Percentiles rank a stretch among this genome's conserved stretches.
Evolutionary conservation across 2,329 filamentous ascomycete species (phyloP).

Genomic region (Aureobasidium melanogenum): DNA sequence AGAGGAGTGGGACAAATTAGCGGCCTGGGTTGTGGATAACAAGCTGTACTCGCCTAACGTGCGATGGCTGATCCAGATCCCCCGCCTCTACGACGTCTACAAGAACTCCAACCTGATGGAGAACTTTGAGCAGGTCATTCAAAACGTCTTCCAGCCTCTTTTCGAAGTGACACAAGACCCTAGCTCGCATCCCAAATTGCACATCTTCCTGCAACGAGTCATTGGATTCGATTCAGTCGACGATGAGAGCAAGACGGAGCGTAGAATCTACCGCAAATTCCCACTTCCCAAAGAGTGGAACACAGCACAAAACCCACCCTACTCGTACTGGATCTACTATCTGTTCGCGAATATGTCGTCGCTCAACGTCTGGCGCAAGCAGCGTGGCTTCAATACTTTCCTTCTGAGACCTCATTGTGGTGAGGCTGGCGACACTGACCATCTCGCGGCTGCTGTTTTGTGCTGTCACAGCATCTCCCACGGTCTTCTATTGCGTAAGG

Average conservation of each 20-base stretch:
- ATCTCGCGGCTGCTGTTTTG: constrained; percentile 81
- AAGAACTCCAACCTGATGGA: constrained; percentile 81
- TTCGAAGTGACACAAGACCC: constrained; percentile 92
- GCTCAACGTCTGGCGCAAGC: constrained; percentile 83
- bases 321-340: constrained; percentile 99
- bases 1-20: constrained; percentile 95
- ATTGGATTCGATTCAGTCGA: constrained; percentile 97
- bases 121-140: constrained; percentile 81
- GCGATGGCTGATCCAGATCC: constrained; percentile 92
- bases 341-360: constrained; percentile 90
- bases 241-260: constrained; percentile 93
- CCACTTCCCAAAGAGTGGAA: constrained; percentile 83
- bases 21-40: constrained; percentile 95
- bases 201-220: constrained; percentile 88
- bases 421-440: constrained; percentile 93
- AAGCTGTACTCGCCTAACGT: constrained; percentile 97
- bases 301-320: constrained; percentile 90
- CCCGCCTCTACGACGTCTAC: constrained; percentile 91
- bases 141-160: constrained; percentile 85
- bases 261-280: constrained; percentile 90
- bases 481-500: constrained; percentile 83
- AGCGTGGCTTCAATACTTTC: constrained; percentile 92
- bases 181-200: constrained; percentile 77
- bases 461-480: constrained; percentile 97
- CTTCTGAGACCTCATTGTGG: constrained; percentile 88